phyloP scores from a whole-genome alignment of 768 basidiomycete genomes.

The Boletus subparvulus region DNA sequence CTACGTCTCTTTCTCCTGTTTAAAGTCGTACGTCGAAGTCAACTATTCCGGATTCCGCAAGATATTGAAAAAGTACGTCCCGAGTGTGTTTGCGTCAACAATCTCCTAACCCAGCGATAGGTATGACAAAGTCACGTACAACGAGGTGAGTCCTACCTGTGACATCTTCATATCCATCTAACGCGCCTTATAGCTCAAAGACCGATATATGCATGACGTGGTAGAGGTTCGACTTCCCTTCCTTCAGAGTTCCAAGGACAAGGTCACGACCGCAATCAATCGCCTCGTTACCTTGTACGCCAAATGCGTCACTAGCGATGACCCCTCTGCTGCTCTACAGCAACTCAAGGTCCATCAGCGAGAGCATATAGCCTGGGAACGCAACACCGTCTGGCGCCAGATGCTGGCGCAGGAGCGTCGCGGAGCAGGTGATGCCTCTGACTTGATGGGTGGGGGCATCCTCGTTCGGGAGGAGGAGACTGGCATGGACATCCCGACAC shows the following conservation, averaged over 20 bases:
- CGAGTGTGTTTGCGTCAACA: neutral
- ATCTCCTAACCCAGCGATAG: constrained; percentile 38
- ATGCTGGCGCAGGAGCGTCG: constrained; percentile 86
- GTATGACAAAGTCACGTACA: constrained; percentile 92
- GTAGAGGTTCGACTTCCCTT: constrained; percentile 75
- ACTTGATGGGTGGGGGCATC: constrained; percentile 43
- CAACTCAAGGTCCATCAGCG: constrained; percentile 85
- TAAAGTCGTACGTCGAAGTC: constrained; percentile 86
- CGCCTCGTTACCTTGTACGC: constrained; percentile 74
- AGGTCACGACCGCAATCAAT: constrained; percentile 55
- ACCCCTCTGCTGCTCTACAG: constrained; percentile 65
- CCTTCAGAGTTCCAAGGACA: constrained; percentile 57
- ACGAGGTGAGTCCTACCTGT: constrained; percentile 41
- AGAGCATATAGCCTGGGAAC: constrained; percentile 94
- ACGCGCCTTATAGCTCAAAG: constrained; percentile 56
- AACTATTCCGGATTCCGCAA: constrained; percentile 94
- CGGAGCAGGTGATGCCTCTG: constrained; percentile 41
- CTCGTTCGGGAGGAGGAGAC: constrained; percentile 44
- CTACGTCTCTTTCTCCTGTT: constrained; percentile 71
- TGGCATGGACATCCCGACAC: constrained; percentile 52
- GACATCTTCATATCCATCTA: neutral
- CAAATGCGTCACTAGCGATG: constrained; percentile 78
- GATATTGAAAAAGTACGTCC: constrained; percentile 88
- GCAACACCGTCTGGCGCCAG: constrained; percentile 96
- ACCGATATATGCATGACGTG: constrained; percentile 66